These are phyloP conservation scores for Suillus variegatus DNA, from an alignment of 768 basidiomycete species.

Conservation along the genomic window DNA sequence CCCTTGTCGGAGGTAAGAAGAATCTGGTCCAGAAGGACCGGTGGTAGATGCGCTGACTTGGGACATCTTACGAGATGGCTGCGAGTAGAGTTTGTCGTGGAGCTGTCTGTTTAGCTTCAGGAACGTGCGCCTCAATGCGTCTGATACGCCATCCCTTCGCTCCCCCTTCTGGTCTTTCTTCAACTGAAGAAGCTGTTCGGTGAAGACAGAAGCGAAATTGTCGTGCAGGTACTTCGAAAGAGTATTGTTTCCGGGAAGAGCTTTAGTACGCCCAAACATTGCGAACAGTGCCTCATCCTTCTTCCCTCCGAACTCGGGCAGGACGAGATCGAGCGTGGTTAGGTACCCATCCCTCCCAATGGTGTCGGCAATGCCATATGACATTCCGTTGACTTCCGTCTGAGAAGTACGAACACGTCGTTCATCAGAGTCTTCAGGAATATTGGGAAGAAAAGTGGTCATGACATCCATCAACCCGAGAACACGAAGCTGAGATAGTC, in stretches of 20 bases:
- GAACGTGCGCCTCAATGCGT: slow-evolving; percentile 88
- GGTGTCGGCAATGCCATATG: slow-evolving; percentile 95
- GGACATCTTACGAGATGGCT: slow-evolving; percentile 68
- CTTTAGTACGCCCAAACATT: slow-evolving; percentile 84
- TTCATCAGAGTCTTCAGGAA: slow-evolving; percentile 84
- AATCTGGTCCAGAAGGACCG: slow-evolving; percentile 39
- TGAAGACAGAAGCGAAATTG: slow-evolving; percentile 68
- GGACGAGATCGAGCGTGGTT: slow-evolving; percentile 90
- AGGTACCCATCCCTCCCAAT: slow-evolving; percentile 79
- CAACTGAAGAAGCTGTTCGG: slow-evolving; percentile 53
- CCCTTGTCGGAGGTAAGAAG: slow-evolving; percentile 63
- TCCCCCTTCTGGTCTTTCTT: slow-evolving; percentile 37
- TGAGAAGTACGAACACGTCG: slow-evolving; percentile 90
- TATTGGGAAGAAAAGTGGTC: slow-evolving; percentile 59
- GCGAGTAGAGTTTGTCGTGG: slow-evolving; percentile 63
- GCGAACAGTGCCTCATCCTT: slow-evolving; percentile 90
- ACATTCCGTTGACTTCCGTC: slow-evolving; percentile 88
- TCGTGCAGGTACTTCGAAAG: slow-evolving; percentile 86
- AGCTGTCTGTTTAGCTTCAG: slow-evolving; percentile 81
- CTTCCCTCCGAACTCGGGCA: slow-evolving; percentile 76
- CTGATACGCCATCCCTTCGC: slow-evolving; percentile 55
- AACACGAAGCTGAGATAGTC: slow-evolving; percentile 81
- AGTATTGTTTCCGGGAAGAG: slow-evolving; percentile 58
- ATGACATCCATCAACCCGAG: slow-evolving; percentile 98
- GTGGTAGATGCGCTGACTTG: slow-evolving; percentile 52